Evolutionary conservation across 2,329 filamentous ascomycete genomes (phyloP), one percentile per base, ranked within the genome.

Genomic region (Sclerotinia sclerotiorum): DNA sequence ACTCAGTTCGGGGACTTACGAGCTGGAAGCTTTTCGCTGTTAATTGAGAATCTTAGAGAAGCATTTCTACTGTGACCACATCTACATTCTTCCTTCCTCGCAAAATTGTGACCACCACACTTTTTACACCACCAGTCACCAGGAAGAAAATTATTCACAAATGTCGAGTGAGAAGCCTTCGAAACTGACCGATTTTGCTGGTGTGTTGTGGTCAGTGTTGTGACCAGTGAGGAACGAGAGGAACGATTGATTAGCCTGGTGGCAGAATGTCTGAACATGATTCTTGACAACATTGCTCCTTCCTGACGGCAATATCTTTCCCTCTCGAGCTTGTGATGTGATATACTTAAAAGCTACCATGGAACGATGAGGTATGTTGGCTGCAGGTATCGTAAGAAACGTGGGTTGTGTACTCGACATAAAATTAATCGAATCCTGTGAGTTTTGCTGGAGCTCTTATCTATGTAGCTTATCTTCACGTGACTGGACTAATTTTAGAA

Each of bases 11-110:
- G 17, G n/a, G 6, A 68, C 65, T 68, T 68, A 68, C 65, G 65
- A 48, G 65, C 65, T 63, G 57, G 57, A 39, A 68, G 48, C 7
- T 54, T 68, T 13, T n/a, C 1, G 49, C 65, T 55, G 29, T 51
- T 55, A 8, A 63, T 63, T 32, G 55, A 6, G 3, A 55, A 48
- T 27, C 35, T 2, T 24, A 21, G 0, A 39, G 13, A 4, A 52
- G 8, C 5, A 19, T 15, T 61, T 24, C 19, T 39, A 6, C 4
- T 1, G 2, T 42, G 32, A 39, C 60, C n/a, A 39, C 46, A 42
- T 8, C 1, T 2, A n/a, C 46, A 39, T 21, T 3, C 1, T 7
- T 21, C 11, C 19, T 13, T 51, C 1, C 5, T 13, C 5, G 29
- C 60, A 51, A 51, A 42, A 13, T 42, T 51, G 1, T 51, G 32